Evolutionary conservation across 164 flowering plant genomes (phyloP).

Genomic region (Brasenia schreberi): DNA sequence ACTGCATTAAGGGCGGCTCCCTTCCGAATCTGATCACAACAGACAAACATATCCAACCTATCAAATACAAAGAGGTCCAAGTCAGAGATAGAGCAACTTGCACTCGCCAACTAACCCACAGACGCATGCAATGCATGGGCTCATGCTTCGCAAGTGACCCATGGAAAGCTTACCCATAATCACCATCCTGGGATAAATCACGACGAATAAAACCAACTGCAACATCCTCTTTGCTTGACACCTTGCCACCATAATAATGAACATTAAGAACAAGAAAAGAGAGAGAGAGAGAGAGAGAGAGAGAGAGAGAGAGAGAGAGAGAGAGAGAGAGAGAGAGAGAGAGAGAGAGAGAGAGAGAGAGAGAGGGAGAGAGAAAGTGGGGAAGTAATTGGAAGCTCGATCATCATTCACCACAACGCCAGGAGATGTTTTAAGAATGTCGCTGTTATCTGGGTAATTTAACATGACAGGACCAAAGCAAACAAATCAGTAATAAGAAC

Average conservation of each 20-base stretch:
- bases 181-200: slow-evolving; percentile 77
- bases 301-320: slow-evolving; percentile 3
- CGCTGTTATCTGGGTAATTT: slow-evolving; percentile 55
- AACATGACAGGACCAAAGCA: no score
- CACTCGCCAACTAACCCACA: neutral
- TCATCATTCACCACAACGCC: slow-evolving; percentile 94
- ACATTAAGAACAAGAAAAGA: neutral
- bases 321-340: neutral
- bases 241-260: slow-evolving; percentile 6
- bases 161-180: slow-evolving; percentile 48
- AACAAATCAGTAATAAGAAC: no score
- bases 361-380: slow-evolving; percentile 56
- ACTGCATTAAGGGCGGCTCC: slow-evolving; percentile 97
- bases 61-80: neutral
- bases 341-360: no score
- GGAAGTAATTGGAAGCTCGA: slow-evolving; percentile 70
- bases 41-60: slow-evolving; percentile 95
- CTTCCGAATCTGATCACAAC: slow-evolving; percentile 97
- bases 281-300: neutral
- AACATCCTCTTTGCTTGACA: slow-evolving; percentile 88
- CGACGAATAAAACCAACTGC: slow-evolving; percentile 94
- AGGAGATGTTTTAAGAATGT: slow-evolving; percentile 64
- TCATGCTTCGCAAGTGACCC: no score
- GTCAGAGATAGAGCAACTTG: neutral
- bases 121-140: neutral